A percentile compares a stretch with the other conserved stretches of the same genome.
phyloP scores from a whole-genome alignment of 2,329 filamentous ascomycete genomes.

The Talaromyces atroroseus region DNA sequence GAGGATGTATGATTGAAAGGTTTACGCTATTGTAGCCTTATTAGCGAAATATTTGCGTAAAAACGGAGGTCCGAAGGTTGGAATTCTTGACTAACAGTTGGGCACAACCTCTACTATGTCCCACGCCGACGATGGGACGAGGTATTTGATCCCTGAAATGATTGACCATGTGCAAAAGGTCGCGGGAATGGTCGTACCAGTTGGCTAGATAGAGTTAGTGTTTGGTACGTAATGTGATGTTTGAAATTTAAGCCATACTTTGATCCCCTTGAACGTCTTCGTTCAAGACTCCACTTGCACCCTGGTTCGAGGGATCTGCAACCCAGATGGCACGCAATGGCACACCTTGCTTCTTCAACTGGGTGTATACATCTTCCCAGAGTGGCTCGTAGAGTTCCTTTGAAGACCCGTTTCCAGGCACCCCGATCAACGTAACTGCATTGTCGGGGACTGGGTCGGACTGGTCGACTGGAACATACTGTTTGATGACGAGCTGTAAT shows the following conservation, averaged over 20 bases:
- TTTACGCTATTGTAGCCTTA: background rate
- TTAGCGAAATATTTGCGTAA: background rate
- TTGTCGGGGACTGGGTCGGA: constrained; percentile 37
- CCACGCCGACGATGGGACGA: constrained; percentile 65
- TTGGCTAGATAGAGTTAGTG: constrained; percentile 42
- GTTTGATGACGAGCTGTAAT: constrained; percentile 49
- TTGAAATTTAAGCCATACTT: constrained; percentile 9
- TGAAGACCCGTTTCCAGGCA: constrained; percentile 14
- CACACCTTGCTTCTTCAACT: constrained; percentile 51
- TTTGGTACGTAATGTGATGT: background rate
- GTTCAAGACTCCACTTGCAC: constrained; percentile 67
- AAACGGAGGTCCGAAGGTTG: background rate
- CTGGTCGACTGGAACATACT: constrained; percentile 50
- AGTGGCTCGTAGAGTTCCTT: constrained; percentile 80
- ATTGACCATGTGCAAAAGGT: constrained; percentile 57
- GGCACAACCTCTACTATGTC: constrained; percentile 77
- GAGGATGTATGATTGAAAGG: constrained; percentile 3
- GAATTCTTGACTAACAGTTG: constrained; percentile 43
- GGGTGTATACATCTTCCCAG: constrained; percentile 67
- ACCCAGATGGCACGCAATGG: constrained; percentile 74
- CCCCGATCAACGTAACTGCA: constrained; percentile 14
- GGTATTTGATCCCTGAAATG: constrained; percentile 25
- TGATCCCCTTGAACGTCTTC: constrained; percentile 68
- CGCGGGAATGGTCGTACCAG: constrained; percentile 74
- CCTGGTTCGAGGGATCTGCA: constrained; percentile 72